These are phyloP conservation scores for Xylaria sp. DNA, from an alignment of 2,329 filamentous ascomycete species.

Conservation along the genomic window DNA sequence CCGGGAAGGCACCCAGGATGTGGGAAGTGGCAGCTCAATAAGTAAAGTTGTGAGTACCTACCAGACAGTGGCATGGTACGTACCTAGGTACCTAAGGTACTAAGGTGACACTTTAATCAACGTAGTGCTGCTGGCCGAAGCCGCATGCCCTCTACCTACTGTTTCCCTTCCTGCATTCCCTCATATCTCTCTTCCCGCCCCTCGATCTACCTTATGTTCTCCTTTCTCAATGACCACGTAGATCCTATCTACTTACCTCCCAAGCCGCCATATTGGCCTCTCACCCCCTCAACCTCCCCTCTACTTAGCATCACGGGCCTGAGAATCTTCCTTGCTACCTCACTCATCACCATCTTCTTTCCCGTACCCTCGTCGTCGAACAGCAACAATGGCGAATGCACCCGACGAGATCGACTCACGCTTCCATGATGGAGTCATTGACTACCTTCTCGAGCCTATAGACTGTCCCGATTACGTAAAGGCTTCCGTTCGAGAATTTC, in stretches of 20 bases:
- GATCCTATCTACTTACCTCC: neutral
- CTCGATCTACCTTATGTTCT: too few relatives aligned
- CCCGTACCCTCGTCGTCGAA: neutral
- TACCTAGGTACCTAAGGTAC: too few relatives aligned
- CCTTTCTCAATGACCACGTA: too few relatives aligned
- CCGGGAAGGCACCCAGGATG: too few relatives aligned
- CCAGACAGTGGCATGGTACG: too few relatives aligned
- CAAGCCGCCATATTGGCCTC: neutral
- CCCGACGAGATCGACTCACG: neutral
- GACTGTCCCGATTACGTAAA: neutral
- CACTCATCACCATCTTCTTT: neutral
- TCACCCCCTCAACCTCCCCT: neutral
- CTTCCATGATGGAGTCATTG: slow-evolving; percentile 12
- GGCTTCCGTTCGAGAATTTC: slow-evolving; percentile 6
- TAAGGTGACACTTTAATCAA: too few relatives aligned
- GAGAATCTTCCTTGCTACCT: neutral
- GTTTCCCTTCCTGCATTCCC: too few relatives aligned
- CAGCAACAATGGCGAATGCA: neutral
- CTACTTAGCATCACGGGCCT: neutral
- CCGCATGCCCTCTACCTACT: too few relatives aligned
- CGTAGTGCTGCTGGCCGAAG: too few relatives aligned
- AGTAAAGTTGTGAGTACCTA: too few relatives aligned
- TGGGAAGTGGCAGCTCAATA: too few relatives aligned
- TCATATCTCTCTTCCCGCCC: too few relatives aligned
- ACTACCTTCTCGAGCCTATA: neutral